phyloP scores from a whole-genome alignment of 2,329 filamentous ascomycete genomes.

The Scleromitrula shiraiana region DNA sequence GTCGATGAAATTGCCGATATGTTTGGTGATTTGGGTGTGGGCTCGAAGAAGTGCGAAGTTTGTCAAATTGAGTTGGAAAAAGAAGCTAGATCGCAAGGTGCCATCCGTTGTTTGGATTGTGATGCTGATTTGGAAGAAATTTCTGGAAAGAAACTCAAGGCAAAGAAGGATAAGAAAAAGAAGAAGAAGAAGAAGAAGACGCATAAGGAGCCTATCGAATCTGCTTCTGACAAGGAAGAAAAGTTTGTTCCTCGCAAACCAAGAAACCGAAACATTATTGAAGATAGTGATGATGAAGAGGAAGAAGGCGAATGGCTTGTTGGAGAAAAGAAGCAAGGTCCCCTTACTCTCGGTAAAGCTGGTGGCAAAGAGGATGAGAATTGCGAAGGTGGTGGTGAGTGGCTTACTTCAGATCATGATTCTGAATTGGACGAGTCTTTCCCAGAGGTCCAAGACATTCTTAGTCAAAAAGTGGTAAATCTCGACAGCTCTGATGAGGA shows the following conservation, averaged over 20 bases:
- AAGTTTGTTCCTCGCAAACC: conserved; percentile 32
- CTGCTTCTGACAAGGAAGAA: conserved; percentile 16
- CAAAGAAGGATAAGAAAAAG: conserved; percentile 34
- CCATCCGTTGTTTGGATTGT: conserved; percentile 64
- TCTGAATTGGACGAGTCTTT: conserved; percentile 44
- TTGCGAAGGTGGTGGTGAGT: conserved; percentile 78
- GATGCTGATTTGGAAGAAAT: conserved; percentile 64
- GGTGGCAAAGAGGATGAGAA: conserved; percentile 85
- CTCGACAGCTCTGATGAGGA: conserved; percentile 29
- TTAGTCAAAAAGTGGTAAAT: conserved; percentile 14
- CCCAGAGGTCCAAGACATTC: conserved; percentile 30
- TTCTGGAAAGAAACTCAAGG: conserved; percentile 34
- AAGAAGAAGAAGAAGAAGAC: conserved; percentile 31
- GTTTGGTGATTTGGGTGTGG: conserved; percentile 66
- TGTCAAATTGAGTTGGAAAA: conserved; percentile 28
- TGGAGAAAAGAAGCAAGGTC: conserved; percentile 53
- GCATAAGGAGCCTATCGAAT: conserved; percentile 20
- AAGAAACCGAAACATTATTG: conserved; percentile 47
- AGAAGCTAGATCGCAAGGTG: conserved; percentile 32
- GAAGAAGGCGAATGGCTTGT: conserved; percentile 78
- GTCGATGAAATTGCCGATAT: conserved; percentile 80
- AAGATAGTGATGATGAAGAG: conserved; percentile 56
- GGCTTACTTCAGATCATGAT: conserved; percentile 53
- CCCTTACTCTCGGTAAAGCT: conserved; percentile 60
- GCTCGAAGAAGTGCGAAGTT: conserved; percentile 29